These are phyloP conservation scores for Coemansia sp. DNA, from an alignment of 371 early-diverging fungal species.

Conservation along the genomic window DNA sequence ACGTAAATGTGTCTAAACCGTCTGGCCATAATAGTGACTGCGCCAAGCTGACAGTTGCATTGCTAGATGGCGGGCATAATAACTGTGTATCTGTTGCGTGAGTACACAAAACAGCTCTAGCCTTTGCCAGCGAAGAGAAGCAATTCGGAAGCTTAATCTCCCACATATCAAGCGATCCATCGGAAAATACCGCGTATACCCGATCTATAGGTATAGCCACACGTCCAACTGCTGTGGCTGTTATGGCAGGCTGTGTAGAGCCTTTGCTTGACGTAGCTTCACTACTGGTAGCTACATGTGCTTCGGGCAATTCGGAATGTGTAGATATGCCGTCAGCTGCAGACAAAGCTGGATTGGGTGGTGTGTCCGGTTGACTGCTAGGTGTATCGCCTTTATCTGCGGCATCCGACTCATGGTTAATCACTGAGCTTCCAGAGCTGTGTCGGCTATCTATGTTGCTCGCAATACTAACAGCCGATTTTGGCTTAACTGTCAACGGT, in stretches of 20 bases:
- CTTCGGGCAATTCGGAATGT: background rate
- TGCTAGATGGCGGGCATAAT: background rate
- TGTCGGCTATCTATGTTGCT: background rate
- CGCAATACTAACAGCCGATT: background rate
- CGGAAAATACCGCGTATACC: conserved; percentile 31
- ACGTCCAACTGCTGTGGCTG: background rate
- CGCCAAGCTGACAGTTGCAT: background rate
- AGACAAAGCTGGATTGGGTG: background rate
- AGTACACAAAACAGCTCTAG: conserved; percentile 10
- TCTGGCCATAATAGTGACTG: conserved; percentile 25
- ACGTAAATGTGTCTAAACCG: background rate
- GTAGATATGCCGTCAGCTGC: background rate
- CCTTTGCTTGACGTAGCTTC: background rate
- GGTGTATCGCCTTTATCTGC: background rate
- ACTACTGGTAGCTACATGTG: background rate
- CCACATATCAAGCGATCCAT: conserved; percentile 43
- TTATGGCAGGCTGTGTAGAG: background rate
- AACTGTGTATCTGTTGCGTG: background rate
- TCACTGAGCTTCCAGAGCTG: background rate
- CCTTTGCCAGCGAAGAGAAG: background rate
- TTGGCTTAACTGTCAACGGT: background rate
- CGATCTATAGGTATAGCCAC: background rate
- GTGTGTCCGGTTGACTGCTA: background rate
- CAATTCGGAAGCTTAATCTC: background rate
- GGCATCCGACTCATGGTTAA: background rate